Evolutionary conservation across 805 yeast genomes (phyloP), one percentile per base, ranked within the genome.

Genomic region (Yamadazyma philogaea): DNA sequence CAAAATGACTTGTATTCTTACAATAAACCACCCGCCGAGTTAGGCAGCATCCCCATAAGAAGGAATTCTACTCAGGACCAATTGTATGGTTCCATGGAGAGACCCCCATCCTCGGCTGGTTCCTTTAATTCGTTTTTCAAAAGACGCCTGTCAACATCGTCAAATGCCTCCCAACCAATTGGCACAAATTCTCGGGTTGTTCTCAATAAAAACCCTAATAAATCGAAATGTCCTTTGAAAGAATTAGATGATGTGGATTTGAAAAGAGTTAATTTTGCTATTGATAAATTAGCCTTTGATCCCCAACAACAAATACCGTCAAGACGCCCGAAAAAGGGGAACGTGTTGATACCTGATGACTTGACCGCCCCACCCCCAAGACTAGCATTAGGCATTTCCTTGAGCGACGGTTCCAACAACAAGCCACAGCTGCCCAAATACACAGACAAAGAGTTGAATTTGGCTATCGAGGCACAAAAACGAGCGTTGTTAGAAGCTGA

Each of bases 191-290:
- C 34, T 15, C 55, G 78, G 31, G 61, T 71, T 16, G 61, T 72
- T 4, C 55, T 72, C 47, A 77, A 75, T 51, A 72, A 65, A 49
- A 77, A 76, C 53, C 69, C 72, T 8, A 63, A 64, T 44, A 59
- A 68, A 44, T 56, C 60, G 20, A 48, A 57, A n/a, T 49, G 68
- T 1, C 44, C 48, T 4, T n/a, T 49, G 3, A 46, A 49, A 28
- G 64, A 56, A 26, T 48, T 65, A 11, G 53, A 69, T 57, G 50
- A 48, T 6, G 52, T 64, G 5, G 57, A 61, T 12, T 65, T 86
- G 57, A 74, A 77, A 49, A 69, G 90, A 47, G 96, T 88, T 4
- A 75, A 80, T 0, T 90, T 90, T 61, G 88, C 93, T 0, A 72
- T 87, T 4, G 85, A 85, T 39, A 79, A 82, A 40, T 76, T 88